Evolutionary conservation across 2,329 filamentous ascomycete species (phyloP), one percentile per base, ranked within the genome.

Genomic region (Canariomyces notabilis): DNA sequence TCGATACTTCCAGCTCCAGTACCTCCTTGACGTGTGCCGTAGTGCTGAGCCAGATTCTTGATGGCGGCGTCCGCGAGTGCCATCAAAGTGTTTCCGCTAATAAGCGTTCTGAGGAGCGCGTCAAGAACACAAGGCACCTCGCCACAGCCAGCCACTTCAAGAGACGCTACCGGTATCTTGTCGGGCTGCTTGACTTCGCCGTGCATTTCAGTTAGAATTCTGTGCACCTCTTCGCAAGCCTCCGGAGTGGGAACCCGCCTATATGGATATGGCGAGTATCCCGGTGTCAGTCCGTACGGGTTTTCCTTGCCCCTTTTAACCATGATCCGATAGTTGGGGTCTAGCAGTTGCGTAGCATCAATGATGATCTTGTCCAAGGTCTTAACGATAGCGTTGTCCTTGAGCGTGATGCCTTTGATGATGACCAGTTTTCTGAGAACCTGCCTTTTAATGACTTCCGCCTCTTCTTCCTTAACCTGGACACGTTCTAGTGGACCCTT

Each of bases 1-100:
- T 89, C 72, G 6, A 89, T 82, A 44, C 83, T 87, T 3, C 83
- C 83, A 55, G 83, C 80, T 5, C 83, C 84, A 8, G 83, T 67
- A 6, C 84, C 80, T 34, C 76, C 70, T 23, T 80, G 62, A 3
- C 84, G 66, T 15, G 79, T 71, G 1, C 86, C 85, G 52, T 84
- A 89, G 26, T 67, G 74, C 15, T 76, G 59, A 2, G 83, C 78
- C 0, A 93, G 70, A 0, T 80, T 82, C 48, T 68, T 70, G 51
- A 91, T 79, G 5, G 86, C 84, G 33, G 71, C 74, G 16, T 80
- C 80, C 0, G 86, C 82, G 20, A 72, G 72, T 1, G 59, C 64
- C 51, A 71, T 71, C 1, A 68, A 69, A 0, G 75, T 78, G 6
- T 73, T 69, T 1, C 71, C 73, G 43, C 76, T 79, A 16, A 80